Evolutionary conservation across 2,329 filamentous ascomycete species (phyloP).

Genomic region (Exophiala calicioides): DNA sequence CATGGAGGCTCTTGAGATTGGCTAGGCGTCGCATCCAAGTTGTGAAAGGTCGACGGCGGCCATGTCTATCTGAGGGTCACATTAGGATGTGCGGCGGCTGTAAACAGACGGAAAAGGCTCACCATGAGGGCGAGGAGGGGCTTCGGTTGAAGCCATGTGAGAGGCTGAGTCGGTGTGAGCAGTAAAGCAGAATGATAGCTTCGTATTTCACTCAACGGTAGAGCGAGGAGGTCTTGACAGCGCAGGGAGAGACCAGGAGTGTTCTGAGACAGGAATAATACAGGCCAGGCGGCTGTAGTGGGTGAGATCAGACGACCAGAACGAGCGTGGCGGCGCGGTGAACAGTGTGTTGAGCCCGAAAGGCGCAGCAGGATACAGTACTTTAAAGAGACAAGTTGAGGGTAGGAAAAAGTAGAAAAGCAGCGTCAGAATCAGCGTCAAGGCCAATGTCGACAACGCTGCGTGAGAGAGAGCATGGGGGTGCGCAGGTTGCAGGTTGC

Average conservation of each 20-base stretch:
- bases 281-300: too few relatives aligned
- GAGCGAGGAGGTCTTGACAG: background rate
- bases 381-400: too few relatives aligned
- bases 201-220: too few relatives aligned
- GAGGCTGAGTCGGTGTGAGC: background rate
- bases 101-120: slow-evolving; percentile 1
- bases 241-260: too few relatives aligned
- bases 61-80: slow-evolving; percentile 61
- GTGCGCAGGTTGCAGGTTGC: too few relatives aligned
- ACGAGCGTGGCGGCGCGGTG: background rate
- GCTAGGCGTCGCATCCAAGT: slow-evolving; percentile 93
- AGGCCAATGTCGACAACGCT: too few relatives aligned
- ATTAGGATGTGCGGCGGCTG: slow-evolving; percentile 8
- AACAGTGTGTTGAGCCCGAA: background rate
- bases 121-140: slow-evolving; percentile 29
- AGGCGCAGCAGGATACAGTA: background rate
- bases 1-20: slow-evolving; percentile 76
- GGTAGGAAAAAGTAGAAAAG: too few relatives aligned
- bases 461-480: too few relatives aligned
- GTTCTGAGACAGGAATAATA: too few relatives aligned
- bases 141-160: slow-evolving; percentile 31
- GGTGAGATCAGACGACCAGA: too few relatives aligned
- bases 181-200: too few relatives aligned
- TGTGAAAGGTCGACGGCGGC: slow-evolving; percentile 81
- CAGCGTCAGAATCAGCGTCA: too few relatives aligned